Base-by-base conservation (phyloP, 228 moss, liverwort and hornwort species). In the Sphagnum magellanicum region DNA sequence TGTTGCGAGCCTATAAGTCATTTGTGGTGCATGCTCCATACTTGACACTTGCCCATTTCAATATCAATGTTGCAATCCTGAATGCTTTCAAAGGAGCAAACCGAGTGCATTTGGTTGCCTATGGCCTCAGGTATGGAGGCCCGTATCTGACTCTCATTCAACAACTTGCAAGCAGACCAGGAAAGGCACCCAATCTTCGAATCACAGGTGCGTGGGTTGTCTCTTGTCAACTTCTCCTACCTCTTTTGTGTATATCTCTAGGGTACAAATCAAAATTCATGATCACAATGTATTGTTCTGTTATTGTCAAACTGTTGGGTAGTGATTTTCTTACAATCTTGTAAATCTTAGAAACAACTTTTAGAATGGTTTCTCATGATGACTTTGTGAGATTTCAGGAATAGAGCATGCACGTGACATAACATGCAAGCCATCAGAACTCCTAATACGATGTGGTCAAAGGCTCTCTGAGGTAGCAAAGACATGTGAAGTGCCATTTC, bases 141-240 rank as follows among this genome's bases (percentile, higher is more conserved):
- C 80, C 88, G 68, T 92, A 85, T 70, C 88, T 87, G 5, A 80
- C 83, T 64, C 75, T 92, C 50, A 78, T 92, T 32, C 77, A 78
- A 11, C 74, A 72, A 51, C 64, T 92, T 49, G 57, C 81, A 5
- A 17, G 48, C 6, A 73, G 86, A 52, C 67, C 79, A 50, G 92
- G 72, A 60, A 88, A 88, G 49, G 71, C 90, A 48, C 92, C 88
- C 50, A 75, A 68, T 71, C 81, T 92, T 47, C 81, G 92, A 58
- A 86, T 92, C 61, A 92, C 92, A 53, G 81, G 81, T 8, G 65
- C n/a, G 48, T 7, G n/a, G n/a, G 49, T 48, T 48, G 12, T 4
- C 50, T 8, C 48, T 13, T 65, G 17, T 47, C 58, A 80, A 84
- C 9, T 77, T 88, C 50, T 84, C 70, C 71, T 71, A 32, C 32